Evolutionary conservation across 768 basidiomycete species (phyloP).

Genomic region (Calocybe gangraenosa): DNA sequence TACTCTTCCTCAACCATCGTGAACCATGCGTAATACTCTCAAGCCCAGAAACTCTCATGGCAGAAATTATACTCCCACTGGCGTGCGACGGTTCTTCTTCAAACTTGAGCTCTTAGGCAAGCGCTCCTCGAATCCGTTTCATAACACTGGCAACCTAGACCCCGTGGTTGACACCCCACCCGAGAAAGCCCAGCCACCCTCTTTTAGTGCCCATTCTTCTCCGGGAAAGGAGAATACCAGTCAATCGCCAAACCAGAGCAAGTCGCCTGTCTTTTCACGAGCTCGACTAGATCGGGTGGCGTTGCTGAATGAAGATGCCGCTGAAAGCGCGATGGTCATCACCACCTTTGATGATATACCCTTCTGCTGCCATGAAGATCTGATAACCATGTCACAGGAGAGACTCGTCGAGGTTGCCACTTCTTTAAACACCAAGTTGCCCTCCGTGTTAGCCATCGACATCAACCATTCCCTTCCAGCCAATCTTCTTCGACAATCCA

Average conservation of each 20-base stretch:
- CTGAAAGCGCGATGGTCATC: slow-evolving; percentile 57
- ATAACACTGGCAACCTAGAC: slow-evolving; percentile 18
- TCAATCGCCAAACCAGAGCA: not conserved
- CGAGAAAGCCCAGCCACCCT: not conserved
- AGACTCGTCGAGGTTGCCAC: slow-evolving; percentile 51
- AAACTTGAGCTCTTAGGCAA: slow-evolving; percentile 30
- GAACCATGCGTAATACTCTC: slow-evolving; percentile 9
- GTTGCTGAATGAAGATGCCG: slow-evolving; percentile 52
- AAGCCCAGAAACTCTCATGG: slow-evolving; percentile 2
- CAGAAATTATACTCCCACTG: slow-evolving; percentile 9
- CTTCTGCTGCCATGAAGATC: slow-evolving; percentile 74
- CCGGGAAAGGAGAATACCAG: slow-evolving; percentile 5
- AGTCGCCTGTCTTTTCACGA: not conserved
- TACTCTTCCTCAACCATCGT: not conserved
- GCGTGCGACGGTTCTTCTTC: slow-evolving; percentile 37
- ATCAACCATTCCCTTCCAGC: slow-evolving; percentile 32
- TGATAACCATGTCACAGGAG: slow-evolving; percentile 55
- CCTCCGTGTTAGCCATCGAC: slow-evolving; percentile 46
- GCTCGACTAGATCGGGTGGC: slow-evolving; percentile 38
- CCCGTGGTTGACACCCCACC: slow-evolving; percentile 23
- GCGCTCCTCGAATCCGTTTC: slow-evolving; percentile 4
- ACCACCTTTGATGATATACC: slow-evolving; percentile 55
- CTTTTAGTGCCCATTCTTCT: not conserved
- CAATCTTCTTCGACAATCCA: slow-evolving; percentile 43
- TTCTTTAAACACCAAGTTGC: slow-evolving; percentile 54